Percentiles rank a stretch among this genome's conserved stretches.
phyloP scores from a whole-genome alignment of 495 filamentous ascomycete species.

The Lichina pygmaea region DNA sequence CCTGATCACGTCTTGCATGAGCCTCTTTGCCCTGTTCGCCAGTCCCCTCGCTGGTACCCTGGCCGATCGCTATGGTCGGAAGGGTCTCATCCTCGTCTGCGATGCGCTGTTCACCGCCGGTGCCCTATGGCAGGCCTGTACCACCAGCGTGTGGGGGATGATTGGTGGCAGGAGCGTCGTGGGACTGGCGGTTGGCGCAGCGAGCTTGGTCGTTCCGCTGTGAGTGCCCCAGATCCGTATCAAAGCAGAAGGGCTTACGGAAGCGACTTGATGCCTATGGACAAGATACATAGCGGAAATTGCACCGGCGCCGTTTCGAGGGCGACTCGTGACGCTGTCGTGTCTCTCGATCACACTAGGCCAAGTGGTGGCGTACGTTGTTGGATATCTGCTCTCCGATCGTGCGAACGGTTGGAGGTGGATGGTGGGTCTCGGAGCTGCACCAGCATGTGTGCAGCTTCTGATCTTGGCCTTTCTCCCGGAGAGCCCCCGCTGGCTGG shows the following conservation, averaged over 20 bases:
- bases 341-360: conserved; percentile 63
- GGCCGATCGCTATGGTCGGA: conserved; percentile 50
- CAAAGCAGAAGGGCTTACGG: not conserved
- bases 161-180: conserved; percentile 55
- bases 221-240: conserved; percentile 11
- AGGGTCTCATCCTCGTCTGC: conserved; percentile 49
- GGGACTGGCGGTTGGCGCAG: conserved; percentile 57
- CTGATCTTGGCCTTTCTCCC: conserved; percentile 39
- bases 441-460: conserved; percentile 48
- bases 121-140: conserved; percentile 39
- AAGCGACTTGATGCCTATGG: conserved; percentile 14
- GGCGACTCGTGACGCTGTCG: conserved; percentile 50
- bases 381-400: conserved; percentile 39
- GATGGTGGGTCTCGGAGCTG: conserved; percentile 67
- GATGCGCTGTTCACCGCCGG: conserved; percentile 54
- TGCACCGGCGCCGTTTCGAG: conserved; percentile 45
- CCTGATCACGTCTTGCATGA: conserved; percentile 58
- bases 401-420: conserved; percentile 52
- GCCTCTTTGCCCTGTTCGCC: conserved; percentile 49
- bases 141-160: conserved; percentile 39
- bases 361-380: conserved; percentile 62
- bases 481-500: conserved; percentile 70
- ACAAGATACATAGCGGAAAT: conserved; percentile 44
- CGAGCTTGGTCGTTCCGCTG: conserved; percentile 60
- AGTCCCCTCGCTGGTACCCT: conserved; percentile 51